phyloP scores from a whole-genome alignment of 2,329 filamentous ascomycete genomes.

The Aspergillus nomiae region DNA sequence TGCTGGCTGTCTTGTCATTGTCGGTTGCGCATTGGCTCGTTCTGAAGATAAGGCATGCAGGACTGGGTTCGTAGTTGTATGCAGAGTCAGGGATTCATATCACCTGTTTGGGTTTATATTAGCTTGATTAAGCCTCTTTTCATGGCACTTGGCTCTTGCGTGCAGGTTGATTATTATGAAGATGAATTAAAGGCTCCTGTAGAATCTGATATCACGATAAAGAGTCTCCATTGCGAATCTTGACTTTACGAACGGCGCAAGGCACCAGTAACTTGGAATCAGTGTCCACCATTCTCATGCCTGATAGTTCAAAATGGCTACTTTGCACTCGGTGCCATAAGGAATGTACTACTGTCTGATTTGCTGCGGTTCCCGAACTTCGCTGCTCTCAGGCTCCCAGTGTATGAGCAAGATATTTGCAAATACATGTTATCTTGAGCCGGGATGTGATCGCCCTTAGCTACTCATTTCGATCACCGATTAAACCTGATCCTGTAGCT shows the following conservation, averaged over 20 bases:
- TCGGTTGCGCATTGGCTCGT: conserved; percentile 4
- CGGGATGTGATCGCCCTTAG: background rate
- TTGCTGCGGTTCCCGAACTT: background rate
- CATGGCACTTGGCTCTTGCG: background rate
- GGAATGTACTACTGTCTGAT: too few relatives aligned
- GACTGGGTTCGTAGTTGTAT: background rate
- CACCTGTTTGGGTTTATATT: background rate
- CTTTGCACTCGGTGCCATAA: background rate
- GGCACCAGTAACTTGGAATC: background rate
- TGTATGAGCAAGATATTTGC: background rate
- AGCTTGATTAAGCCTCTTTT: background rate
- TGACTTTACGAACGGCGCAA: background rate
- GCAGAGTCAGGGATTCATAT: background rate
- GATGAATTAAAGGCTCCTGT: conserved; percentile 4
- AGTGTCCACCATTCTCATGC: background rate
- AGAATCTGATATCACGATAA: conserved; percentile 13
- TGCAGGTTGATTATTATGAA: background rate
- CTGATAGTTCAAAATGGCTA: conserved; percentile 1
- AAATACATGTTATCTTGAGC: background rate
- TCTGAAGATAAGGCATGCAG: background rate
- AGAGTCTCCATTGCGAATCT: background rate
- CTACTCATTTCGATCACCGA: background rate
- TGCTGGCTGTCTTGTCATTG: background rate
- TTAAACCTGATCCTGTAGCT: background rate
- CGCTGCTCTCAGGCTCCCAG: background rate